Conservation (phyloP, 2,329 filamentous ascomycete species). For the Leptographium procerum region DNA sequence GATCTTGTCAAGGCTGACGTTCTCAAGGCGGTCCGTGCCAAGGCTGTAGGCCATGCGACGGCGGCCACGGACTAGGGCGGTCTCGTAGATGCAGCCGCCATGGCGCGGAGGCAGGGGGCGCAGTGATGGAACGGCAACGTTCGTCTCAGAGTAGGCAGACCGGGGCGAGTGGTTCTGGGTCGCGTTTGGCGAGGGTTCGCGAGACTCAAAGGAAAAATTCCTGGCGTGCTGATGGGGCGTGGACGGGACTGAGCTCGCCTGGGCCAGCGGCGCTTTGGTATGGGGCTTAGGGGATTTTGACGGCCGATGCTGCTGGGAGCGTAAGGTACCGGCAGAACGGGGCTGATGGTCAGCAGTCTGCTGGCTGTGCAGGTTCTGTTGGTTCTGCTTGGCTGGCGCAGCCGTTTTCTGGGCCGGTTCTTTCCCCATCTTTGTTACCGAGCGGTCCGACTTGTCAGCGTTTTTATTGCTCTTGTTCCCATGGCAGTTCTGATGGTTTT, state of each 20-base stretch:
- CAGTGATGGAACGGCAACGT: slow-evolving; percentile 58
- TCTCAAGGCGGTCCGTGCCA: slow-evolving; percentile 67
- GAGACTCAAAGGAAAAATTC: slow-evolving; percentile 69
- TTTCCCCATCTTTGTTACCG: slow-evolving; percentile 47
- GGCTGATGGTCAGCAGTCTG: slow-evolving; percentile 9
- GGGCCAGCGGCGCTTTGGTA: slow-evolving; percentile 22
- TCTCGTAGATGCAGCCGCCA: slow-evolving; percentile 77
- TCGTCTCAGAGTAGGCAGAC: slow-evolving; percentile 83
- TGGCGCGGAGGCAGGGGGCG: slow-evolving; percentile 48
- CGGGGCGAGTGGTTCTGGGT: slow-evolving; percentile 73
- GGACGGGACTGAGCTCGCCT: slow-evolving; percentile 85
- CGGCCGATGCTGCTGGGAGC: slow-evolving; percentile 17
- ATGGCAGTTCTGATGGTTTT: slow-evolving; percentile 37
- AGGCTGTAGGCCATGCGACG: slow-evolving; percentile 86
- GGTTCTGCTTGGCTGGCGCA: slow-evolving; percentile 16
- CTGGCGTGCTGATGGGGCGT: slow-evolving; percentile 84
- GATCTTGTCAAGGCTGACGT: slow-evolving; percentile 58
- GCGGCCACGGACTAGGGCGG: slow-evolving; percentile 66
- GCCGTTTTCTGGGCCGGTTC: slow-evolving; percentile 40
- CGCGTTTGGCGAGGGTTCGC: slow-evolving; percentile 67
- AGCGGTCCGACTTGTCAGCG: slow-evolving; percentile 48
- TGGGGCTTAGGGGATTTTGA: slow-evolving; percentile 17
- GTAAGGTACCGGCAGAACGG: neutral
- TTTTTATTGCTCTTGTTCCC: slow-evolving; percentile 50
- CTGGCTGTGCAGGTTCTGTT: slow-evolving; percentile 10